Conservation (phyloP, 2,329 filamentous ascomycete genomes). For the Ophiostoma piceae region DNA sequence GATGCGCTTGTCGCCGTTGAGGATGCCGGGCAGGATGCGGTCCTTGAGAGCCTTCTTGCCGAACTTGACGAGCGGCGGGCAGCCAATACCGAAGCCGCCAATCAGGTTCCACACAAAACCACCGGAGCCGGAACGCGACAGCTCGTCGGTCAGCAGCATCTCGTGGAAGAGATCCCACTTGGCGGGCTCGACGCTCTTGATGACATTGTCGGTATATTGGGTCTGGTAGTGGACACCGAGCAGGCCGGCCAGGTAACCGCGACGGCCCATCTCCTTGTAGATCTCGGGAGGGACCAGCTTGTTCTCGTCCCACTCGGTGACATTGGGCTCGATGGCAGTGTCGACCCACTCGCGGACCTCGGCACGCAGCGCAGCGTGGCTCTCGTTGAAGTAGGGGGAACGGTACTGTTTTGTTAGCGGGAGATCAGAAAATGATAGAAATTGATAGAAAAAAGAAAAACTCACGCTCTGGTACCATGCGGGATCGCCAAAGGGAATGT, state of each 20-base stretch:
- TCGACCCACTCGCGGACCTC: constrained; percentile 94
- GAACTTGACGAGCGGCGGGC: constrained; percentile 86
- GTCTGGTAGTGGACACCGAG: constrained; percentile 77
- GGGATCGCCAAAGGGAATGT: constrained; percentile 88
- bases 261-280: constrained; percentile 92
- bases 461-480: constrained; percentile 90
- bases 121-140: constrained; percentile 81
- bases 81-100: constrained; percentile 93
- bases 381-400: constrained; percentile 93
- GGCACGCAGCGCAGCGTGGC: constrained; percentile 81
- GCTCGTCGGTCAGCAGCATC: constrained; percentile 88
- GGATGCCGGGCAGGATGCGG: constrained; percentile 79
- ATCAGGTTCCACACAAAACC: constrained; percentile 96
- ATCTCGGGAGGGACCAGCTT: constrained; percentile 82
- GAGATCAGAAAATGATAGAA: neutral
- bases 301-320: constrained; percentile 95
- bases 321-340: constrained; percentile 79
- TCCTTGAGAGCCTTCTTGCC: constrained; percentile 80
- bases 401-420: constrained; percentile 61
- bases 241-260: constrained; percentile 88
- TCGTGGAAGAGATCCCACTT: constrained; percentile 99
- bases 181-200: constrained; percentile 75
- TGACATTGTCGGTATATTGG: constrained; percentile 63
- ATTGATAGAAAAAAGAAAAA: constrained; percentile 20
- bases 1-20: constrained; percentile 92